phyloP scores from a whole-genome alignment of 805 yeast genomes.

The Blastobotrys americana region DNA sequence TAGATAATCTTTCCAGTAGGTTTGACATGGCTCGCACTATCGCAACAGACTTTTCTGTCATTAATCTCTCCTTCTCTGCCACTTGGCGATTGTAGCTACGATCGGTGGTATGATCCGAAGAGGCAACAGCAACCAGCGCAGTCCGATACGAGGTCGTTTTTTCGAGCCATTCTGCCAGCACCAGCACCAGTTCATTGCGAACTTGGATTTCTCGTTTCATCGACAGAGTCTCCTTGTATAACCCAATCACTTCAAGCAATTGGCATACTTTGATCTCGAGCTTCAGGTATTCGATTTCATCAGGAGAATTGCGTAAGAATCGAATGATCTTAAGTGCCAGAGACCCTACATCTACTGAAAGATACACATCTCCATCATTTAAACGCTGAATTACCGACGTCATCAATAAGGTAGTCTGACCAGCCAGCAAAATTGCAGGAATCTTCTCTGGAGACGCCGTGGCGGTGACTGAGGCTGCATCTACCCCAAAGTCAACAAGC shows the following conservation, averaged over 20 bases:
- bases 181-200: constrained; percentile 20
- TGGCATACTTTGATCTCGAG: constrained; percentile 20
- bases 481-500: too few relatives aligned
- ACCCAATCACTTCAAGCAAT: constrained; percentile 21
- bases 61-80: constrained; percentile 15
- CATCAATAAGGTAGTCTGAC: constrained; percentile 19
- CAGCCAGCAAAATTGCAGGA: constrained; percentile 6
- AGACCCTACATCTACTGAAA: constrained; percentile 20
- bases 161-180: constrained; percentile 26
- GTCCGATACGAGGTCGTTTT: constrained; percentile 5
- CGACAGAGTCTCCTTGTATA: constrained; percentile 20
- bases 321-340: constrained; percentile 19
- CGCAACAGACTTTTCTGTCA: constrained; percentile 17
- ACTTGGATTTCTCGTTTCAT: constrained; percentile 18
- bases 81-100: constrained; percentile 1
- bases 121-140: background rate
- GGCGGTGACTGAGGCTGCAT: constrained; percentile 5
- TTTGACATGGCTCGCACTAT: constrained; percentile 16
- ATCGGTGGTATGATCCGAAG: constrained; percentile 5
- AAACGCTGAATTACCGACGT: constrained; percentile 20
- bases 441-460: background rate
- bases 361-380: constrained; percentile 20
- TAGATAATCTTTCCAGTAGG: constrained; percentile 16
- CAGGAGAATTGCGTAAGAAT: constrained; percentile 12
- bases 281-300: constrained; percentile 11